Conservation (phyloP, 1,284 basidiomycete genomes). For the Leccinum solheimii region DNA sequence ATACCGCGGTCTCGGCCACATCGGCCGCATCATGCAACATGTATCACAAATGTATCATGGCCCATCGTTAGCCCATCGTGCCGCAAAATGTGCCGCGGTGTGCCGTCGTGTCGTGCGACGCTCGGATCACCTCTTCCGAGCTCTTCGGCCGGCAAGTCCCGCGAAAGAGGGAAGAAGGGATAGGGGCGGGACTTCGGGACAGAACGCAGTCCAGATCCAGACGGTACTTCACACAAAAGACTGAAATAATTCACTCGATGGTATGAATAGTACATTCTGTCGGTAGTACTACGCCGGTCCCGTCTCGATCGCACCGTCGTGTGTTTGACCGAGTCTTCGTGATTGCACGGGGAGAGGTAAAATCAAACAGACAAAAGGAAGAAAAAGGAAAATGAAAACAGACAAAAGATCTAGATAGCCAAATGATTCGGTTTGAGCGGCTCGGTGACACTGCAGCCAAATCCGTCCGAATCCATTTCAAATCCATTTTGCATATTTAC, state of each 20-base stretch:
- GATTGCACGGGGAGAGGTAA: neutral
- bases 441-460: neutral
- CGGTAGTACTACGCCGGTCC: neutral
- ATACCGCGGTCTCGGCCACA: neutral
- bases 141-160: neutral
- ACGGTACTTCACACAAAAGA: neutral
- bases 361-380: neutral
- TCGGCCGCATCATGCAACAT: neutral
- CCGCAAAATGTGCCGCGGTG: neutral
- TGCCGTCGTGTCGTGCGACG: neutral
- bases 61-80: neutral
- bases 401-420: neutral
- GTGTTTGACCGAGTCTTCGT: neutral
- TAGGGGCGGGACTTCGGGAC: neutral
- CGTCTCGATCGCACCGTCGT: neutral
- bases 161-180: neutral
- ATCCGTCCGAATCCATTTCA: neutral
- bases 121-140: neutral
- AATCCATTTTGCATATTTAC: neutral
- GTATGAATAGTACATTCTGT: neutral
- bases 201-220: neutral
- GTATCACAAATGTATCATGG: too few species aligned
- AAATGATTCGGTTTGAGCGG: neutral
- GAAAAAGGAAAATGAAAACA: neutral
- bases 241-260: neutral